Percentiles rank a stretch among this genome's conserved stretches.
Conservation (phyloP, 1,284 basidiomycete genomes). For the Austroboletus niveus region DNA sequence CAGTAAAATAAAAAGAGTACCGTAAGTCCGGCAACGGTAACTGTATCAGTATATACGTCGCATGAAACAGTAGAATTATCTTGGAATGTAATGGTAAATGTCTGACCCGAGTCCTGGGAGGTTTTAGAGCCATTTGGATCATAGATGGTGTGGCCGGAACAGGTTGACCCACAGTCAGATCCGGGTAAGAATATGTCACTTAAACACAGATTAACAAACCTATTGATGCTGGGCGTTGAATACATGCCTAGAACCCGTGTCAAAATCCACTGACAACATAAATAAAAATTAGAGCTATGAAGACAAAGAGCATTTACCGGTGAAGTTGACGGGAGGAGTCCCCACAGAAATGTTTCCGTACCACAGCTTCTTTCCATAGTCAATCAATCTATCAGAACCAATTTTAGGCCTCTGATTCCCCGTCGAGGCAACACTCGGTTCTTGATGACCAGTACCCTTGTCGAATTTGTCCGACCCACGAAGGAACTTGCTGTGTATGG, state of each 20-base stretch:
- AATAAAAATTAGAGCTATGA: background rate
- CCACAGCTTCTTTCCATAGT: constrained; percentile 12
- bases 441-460: constrained; percentile 12
- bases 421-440: constrained; percentile 4
- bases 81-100: constrained; percentile 29
- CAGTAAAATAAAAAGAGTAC: constrained; percentile 10
- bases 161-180: constrained; percentile 1
- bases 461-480: constrained; percentile 13
- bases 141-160: constrained; percentile 29
- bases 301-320: constrained; percentile 7
- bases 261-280: constrained; percentile 15
- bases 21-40: constrained; percentile 23
- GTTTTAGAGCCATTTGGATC: constrained; percentile 30
- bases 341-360: constrained; percentile 20
- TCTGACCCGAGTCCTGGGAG: constrained; percentile 17
- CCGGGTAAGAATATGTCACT: constrained; percentile 14
- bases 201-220: background rate
- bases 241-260: constrained; percentile 19
- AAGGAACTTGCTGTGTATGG: constrained; percentile 15
- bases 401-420: background rate
- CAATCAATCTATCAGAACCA: constrained; percentile 16
- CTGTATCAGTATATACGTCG: constrained; percentile 33
- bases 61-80: constrained; percentile 32
- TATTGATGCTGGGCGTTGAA: background rate
- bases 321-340: constrained; percentile 13